Conservation (phyloP, 805 yeast species). For the Saturnispora diversa region DNA sequence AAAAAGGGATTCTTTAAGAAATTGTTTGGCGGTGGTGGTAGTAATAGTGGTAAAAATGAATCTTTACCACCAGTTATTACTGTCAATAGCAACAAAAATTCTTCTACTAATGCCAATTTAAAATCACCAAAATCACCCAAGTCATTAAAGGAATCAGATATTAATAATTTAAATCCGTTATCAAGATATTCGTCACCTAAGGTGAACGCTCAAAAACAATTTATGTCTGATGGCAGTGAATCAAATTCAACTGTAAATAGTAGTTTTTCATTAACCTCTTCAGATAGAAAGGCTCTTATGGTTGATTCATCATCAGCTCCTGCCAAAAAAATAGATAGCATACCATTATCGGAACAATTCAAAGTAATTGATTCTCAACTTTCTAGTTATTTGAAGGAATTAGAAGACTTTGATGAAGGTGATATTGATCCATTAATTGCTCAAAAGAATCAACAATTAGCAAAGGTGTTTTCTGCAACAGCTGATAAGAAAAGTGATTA, state of each 20-base stretch:
- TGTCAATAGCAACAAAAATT: no score
- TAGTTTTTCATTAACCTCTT: constrained; percentile 1
- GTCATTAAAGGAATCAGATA: no score
- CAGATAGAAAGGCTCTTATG: background rate
- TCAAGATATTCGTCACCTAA: no score
- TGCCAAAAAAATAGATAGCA: background rate
- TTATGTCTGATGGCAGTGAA: no score
- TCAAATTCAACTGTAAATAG: no score
- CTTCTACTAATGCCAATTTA: no score
- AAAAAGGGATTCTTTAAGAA: constrained; percentile 24
- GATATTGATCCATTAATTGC: constrained; percentile 1
- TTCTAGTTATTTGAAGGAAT: constrained; percentile 36
- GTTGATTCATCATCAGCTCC: background rate
- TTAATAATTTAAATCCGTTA: no score
- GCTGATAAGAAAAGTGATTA: constrained; percentile 24
- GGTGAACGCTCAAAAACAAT: no score
- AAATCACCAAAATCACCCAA: no score
- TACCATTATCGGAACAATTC: constrained; percentile 18
- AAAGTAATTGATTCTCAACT: constrained; percentile 38
- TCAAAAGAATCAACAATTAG: constrained; percentile 13
- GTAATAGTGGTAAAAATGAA: constrained; percentile 17
- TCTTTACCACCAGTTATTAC: no score
- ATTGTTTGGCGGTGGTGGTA: constrained; percentile 25
- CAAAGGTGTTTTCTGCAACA: constrained; percentile 20
- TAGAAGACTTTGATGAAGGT: constrained; percentile 13